These are phyloP conservation scores for Rubia occidens DNA, from an alignment of 305 asterid genomes.

Conservation along the genomic window DNA sequence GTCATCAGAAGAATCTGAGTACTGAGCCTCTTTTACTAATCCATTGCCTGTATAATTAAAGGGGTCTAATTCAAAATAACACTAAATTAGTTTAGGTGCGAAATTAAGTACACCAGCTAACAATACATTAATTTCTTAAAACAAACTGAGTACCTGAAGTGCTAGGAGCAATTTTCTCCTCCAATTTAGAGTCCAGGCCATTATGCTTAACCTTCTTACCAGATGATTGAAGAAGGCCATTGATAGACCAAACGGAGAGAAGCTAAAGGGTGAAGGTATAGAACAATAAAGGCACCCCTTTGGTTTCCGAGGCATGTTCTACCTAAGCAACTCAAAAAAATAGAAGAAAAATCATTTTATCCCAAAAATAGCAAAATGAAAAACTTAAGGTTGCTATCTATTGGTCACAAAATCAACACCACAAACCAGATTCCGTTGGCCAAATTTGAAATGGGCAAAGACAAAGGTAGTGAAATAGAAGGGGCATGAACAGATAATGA, in stretches of 20 bases:
- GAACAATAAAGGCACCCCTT: conserved; percentile 20
- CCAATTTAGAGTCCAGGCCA: conserved; percentile 21
- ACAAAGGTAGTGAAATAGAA: neutral
- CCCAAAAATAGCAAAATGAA: neutral
- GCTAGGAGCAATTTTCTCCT: conserved; percentile 25
- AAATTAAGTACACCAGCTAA: conserved; percentile 11
- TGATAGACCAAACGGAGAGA: conserved; percentile 62
- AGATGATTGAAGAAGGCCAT: conserved; percentile 37
- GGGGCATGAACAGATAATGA: no score
- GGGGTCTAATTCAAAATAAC: conserved; percentile 8
- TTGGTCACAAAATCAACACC: neutral
- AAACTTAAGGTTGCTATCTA: neutral
- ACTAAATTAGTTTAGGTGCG: neutral
- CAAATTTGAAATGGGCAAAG: neutral
- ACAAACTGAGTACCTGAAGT: conserved; percentile 31
- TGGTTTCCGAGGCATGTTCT: conserved; percentile 50
- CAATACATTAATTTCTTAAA: neutral
- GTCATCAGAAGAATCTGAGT: conserved; percentile 43
- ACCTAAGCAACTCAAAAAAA: conserved; percentile 5
- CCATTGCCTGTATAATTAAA: conserved; percentile 30
- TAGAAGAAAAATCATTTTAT: neutral
- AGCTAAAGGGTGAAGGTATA: conserved; percentile 38
- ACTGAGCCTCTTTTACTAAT: conserved; percentile 12
- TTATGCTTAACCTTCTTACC: conserved; percentile 28
- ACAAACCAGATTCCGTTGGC: neutral